Evolutionary conservation across 2,329 filamentous ascomycete species (phyloP), one percentile per base, ranked within the genome.

Genomic region (Ciborinia camelliae): DNA sequence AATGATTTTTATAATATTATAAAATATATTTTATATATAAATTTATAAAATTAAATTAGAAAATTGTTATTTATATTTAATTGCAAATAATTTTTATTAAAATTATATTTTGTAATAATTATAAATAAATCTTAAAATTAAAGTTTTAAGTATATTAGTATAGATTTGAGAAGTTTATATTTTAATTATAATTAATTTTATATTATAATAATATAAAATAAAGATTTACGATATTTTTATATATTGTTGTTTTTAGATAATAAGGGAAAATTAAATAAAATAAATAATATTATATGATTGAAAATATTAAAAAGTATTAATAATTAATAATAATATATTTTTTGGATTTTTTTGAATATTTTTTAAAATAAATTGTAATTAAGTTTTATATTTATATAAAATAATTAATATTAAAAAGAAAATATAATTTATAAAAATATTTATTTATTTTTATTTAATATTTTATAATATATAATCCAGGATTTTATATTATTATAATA

Each of bases 131-230:
- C n/a, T 5, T 45, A 62, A 43, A 4, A 18, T 10, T 30, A 62
- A 23, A 28, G 12, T 0, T 62, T 62, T 30, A 43, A 37, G 14
- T 41, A 23, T 20, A 41, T 62, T 23, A 30, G 32, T 14, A 18
- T 62, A 2, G n/a, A 62, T 62, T 48, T 63, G 12, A 32, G 26
- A 23, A 54, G 15, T 18, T n/a, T 28, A n/a, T 37, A 35, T 26
- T 63, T 63, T 63, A 43, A n/a, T 54, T 39, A 63, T 35, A 39
- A 26, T 7, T 39, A 63, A 26, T 54, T 63, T 54, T 63, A 63
- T 55, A 47, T 63, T 9, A 10, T n/a, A 32, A 26, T 55, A 30
- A 54, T 39, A 23, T 26, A 30, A 47, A 54, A 4, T 37, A 30
- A 18, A 30, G 10, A 32, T 37, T 30, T 54, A n/a, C 4, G 18